Evolutionary conservation across 805 yeast genomes (phyloP).

Genomic region (Spathaspora gorwiae): DNA sequence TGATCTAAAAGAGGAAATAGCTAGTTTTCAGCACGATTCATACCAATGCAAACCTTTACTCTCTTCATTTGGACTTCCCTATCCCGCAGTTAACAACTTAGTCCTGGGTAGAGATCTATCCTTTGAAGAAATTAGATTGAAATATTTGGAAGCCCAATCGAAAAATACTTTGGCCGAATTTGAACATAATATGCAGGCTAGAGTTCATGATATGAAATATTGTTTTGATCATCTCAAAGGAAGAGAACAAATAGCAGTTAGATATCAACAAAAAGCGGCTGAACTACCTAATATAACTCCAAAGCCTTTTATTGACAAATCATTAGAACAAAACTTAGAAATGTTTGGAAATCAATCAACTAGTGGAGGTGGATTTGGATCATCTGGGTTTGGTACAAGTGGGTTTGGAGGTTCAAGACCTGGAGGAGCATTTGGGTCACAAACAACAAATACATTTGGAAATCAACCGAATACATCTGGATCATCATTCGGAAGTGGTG

Average conservation of each 20-base stretch:
- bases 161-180: conserved; percentile 26
- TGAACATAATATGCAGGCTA: conserved; percentile 34
- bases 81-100: conserved; percentile 46
- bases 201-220: conserved; percentile 45
- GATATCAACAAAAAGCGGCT: conserved; percentile 49
- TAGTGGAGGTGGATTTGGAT: conserved; percentile 12
- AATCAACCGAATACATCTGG: conserved; percentile 5
- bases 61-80: conserved; percentile 46
- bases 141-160: conserved; percentile 39
- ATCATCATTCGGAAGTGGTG: conserved; percentile 6
- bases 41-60: conserved; percentile 30
- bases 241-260: conserved; percentile 48
- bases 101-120: conserved; percentile 52
- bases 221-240: conserved; percentile 34
- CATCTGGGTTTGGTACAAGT: conserved; percentile 10
- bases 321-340: conserved; percentile 24
- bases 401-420: conserved; percentile 4
- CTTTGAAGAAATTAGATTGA: conserved; percentile 48
- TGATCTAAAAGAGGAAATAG: conserved; percentile 19
- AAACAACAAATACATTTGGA: conserved; percentile 9
- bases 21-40: conserved; percentile 10
- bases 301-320: conserved; percentile 26
- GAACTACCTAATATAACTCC: conserved; percentile 15
- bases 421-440: conserved; percentile 11
- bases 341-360: conserved; percentile 9